Evolutionary conservation across 1,284 basidiomycete species (phyloP), one percentile per base, ranked within the genome.

Genomic region (Puccinia hordei): DNA sequence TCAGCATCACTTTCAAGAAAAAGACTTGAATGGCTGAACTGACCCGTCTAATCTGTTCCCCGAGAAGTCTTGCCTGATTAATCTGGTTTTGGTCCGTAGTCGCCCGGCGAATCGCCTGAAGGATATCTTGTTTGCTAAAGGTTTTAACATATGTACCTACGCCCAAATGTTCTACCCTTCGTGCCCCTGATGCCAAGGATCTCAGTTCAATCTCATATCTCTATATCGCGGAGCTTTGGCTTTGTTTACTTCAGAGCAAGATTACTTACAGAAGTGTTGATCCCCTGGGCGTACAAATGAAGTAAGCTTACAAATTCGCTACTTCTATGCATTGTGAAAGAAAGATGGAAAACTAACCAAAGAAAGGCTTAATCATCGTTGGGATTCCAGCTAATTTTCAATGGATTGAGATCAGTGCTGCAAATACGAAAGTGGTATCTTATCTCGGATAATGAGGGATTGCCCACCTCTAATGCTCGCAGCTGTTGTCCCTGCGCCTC

Each of bases 301-400:
- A 17, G 27, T 38, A 9, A 51, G 59, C 24, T n/a, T 38, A 38
- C 49, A n/a, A 41, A 55, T 57, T 61, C 24, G 46, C 24, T 44
- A 27, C 24, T 86, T 94, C 93, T 4, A 90, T 57, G n/a, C 4
- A n/a, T 57, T 35, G 66, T 71, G 38, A 8, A 38, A 38, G 33
- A 49, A 2, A 8, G 33, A 9, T n/a, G 59, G 15, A 63, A 93
- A 86, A 96, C 96, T 10, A 22, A 65, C 96, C 96, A 84, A 98
- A 98, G 89, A 97, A 98, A 0, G 96, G 96, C 83, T 92, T 92
- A 85, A 99, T 94, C 83, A 99, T 92, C 0, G 95, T 98, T 0
- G 96, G 95, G 81, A 95, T 91, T 6, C 94, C 94, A 81, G 94
- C 94, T 84, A 90, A 38, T 35, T 38, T 44, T 2, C 15, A 22